These are phyloP conservation scores for Dothistroma pini DNA, from an alignment of 2,329 filamentous ascomycete species.

Conservation along the genomic window DNA sequence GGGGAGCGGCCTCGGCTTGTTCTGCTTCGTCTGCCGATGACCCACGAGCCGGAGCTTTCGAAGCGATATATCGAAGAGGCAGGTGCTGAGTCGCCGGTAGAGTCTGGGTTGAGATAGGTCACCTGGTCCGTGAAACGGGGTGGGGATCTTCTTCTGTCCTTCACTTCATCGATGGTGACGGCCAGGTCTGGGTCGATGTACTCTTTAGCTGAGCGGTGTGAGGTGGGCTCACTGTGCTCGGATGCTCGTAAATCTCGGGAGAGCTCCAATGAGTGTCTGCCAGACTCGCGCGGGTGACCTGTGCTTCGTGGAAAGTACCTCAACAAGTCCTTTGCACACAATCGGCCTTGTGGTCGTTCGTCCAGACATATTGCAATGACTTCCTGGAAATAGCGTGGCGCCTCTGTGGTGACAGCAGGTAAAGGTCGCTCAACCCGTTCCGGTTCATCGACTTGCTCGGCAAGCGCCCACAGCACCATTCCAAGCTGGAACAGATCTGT, in stretches of 20 bases:
- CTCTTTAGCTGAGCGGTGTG: conserved; percentile 43
- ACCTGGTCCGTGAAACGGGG: conserved; percentile 22
- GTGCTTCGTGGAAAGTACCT: conserved; percentile 57
- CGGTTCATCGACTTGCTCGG: conserved; percentile 83
- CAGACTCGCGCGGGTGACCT: conserved; percentile 12
- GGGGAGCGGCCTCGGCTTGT: conserved; percentile 33
- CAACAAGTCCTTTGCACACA: conserved; percentile 70
- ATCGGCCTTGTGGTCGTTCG: conserved; percentile 66
- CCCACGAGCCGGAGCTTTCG: conserved; percentile 44
- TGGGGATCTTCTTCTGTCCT: conserved; percentile 21
- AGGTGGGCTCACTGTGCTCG: conserved; percentile 37
- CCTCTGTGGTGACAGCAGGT: conserved; percentile 50
- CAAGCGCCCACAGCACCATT: conserved; percentile 94
- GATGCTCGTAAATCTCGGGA: conserved; percentile 30
- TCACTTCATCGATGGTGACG: conserved; percentile 44
- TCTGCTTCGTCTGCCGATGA: conserved; percentile 34
- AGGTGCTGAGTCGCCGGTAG: conserved; percentile 36
- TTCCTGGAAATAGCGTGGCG: conserved; percentile 75
- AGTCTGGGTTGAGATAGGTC: conserved; percentile 29
- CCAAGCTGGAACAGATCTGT: conserved; percentile 94
- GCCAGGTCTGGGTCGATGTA: conserved; percentile 47
- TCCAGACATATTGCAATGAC: conserved; percentile 75
- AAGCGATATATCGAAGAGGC: conserved; percentile 43
- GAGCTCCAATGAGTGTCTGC: conserved; percentile 12
- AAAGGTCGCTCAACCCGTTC: conserved; percentile 73